Conservation (phyloP, 108 stramenopile genomes). For the Skeletonema menzelii region DNA sequence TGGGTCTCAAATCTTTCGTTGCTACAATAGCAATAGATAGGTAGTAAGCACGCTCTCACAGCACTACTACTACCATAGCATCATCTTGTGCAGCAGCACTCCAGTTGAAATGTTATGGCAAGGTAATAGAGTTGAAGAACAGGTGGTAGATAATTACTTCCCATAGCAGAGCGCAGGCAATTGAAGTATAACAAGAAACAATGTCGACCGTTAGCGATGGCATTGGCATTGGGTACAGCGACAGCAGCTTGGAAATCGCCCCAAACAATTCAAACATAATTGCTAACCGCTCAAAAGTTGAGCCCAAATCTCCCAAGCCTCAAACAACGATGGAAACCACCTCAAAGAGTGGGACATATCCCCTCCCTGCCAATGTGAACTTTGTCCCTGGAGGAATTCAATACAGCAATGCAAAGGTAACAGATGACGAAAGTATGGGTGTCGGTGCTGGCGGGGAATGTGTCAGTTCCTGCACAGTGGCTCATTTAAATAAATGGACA, state of each 20-base stretch:
- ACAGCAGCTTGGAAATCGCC: not conserved
- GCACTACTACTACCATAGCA: too few relatives aligned
- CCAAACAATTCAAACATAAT: not conserved
- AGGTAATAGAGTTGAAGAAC: too few relatives aligned
- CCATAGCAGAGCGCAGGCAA: too few relatives aligned
- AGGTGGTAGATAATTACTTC: too few relatives aligned
- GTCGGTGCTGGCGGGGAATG: not conserved
- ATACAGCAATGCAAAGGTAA: not conserved
- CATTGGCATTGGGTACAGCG: not conserved
- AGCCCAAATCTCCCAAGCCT: not conserved
- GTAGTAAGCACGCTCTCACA: too few relatives aligned
- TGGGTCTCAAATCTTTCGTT: too few relatives aligned
- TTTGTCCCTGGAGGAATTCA: slow-evolving; percentile 74
- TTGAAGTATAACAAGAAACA: too few relatives aligned
- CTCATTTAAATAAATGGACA: not conserved
- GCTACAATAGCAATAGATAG: too few relatives aligned
- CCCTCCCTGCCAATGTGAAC: slow-evolving; percentile 71
- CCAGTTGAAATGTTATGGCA: too few relatives aligned
- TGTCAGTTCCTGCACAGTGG: not conserved
- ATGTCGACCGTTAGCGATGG: too few relatives aligned
- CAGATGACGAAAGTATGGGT: not conserved
- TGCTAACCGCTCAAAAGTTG: not conserved
- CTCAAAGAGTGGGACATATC: slow-evolving; percentile 40
- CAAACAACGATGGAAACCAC: not conserved
- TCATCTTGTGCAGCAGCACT: too few relatives aligned